phyloP scores from a whole-genome alignment of 495 filamentous ascomycete genomes.

The Trichoderma orchidacearum region DNA sequence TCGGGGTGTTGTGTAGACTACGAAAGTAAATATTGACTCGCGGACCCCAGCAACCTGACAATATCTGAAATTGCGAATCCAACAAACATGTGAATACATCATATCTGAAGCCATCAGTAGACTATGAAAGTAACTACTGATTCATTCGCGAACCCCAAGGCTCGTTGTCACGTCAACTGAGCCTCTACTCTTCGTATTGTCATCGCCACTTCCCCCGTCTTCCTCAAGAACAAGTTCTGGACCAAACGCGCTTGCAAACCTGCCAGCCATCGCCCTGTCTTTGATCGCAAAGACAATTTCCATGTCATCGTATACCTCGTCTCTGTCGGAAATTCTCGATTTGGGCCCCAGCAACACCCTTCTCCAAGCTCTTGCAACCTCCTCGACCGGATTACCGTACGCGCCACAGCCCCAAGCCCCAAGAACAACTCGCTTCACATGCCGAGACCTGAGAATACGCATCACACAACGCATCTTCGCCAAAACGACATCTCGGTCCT shows the following conservation, averaged over 20 bases:
- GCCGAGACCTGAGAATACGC: slow-evolving; percentile 36
- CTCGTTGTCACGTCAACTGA: too few relatives aligned
- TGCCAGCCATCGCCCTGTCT: not conserved
- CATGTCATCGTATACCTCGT: not conserved
- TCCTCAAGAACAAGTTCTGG: not conserved
- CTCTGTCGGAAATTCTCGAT: slow-evolving; percentile 6
- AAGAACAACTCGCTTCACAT: slow-evolving; percentile 41
- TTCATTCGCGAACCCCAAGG: too few relatives aligned
- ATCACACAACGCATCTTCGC: slow-evolving; percentile 48
- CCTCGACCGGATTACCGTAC: slow-evolving; percentile 46
- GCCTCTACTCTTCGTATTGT: too few relatives aligned
- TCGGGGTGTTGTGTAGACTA: too few relatives aligned
- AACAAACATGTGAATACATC: too few relatives aligned
- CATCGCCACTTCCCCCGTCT: not conserved
- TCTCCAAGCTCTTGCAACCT: slow-evolving; percentile 49
- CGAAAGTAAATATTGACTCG: too few relatives aligned
- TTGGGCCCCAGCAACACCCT: slow-evolving; percentile 31
- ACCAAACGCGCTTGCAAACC: not conserved
- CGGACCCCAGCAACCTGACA: too few relatives aligned
- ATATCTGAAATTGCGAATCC: too few relatives aligned
- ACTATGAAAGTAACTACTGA: not conserved
- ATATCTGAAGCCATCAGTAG: too few relatives aligned
- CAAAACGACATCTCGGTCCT: slow-evolving; percentile 36
- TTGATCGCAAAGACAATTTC: not conserved
- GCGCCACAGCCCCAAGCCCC: slow-evolving; percentile 59